These are phyloP conservation scores for Hyaloperonospora brassicae DNA, from an alignment of 352 stramenopile species.

Conservation along the genomic window DNA sequence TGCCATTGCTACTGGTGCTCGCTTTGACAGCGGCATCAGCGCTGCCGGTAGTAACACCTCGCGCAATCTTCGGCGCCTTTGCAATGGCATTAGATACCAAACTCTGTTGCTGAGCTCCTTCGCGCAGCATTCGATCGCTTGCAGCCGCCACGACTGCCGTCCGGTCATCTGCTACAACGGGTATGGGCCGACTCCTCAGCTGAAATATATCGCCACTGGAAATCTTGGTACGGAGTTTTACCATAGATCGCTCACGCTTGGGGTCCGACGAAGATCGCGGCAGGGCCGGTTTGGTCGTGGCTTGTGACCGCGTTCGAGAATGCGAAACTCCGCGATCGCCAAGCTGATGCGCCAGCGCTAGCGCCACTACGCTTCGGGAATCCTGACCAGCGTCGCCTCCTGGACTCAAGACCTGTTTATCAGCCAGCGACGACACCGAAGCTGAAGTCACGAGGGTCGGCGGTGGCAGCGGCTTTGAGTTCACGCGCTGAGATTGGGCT, in stretches of 20 bases:
- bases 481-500: conserved; percentile 14
- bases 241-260: conserved; percentile 57
- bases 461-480: conserved; percentile 14
- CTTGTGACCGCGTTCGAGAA: conserved; percentile 36
- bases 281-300: conserved; percentile 58
- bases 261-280: conserved; percentile 67
- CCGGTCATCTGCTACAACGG: conserved; percentile 17
- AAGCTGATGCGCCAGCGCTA: conserved; percentile 24
- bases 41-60: conserved; percentile 61
- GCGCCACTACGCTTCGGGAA: conserved; percentile 17
- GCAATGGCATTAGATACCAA: conserved; percentile 15
- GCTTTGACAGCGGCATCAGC: conserved; percentile 27
- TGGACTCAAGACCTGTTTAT: conserved; percentile 10
- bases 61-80: conserved; percentile 48
- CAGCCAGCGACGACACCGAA: conserved; percentile 22
- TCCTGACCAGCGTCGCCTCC: conserved; percentile 16
- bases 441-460: conserved; percentile 25
- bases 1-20: conserved; percentile 2
- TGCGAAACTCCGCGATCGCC: conserved; percentile 26
- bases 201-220: conserved; percentile 50
- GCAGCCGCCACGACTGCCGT: conserved; percentile 17
- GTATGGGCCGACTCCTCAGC: conserved; percentile 30
- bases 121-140: conserved; percentile 15
- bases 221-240: conserved; percentile 54
- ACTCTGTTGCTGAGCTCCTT: conserved; percentile 11